Evolutionary conservation across 805 yeast genomes (phyloP).

Genomic region (Cyberlindnera mycetangii): DNA sequence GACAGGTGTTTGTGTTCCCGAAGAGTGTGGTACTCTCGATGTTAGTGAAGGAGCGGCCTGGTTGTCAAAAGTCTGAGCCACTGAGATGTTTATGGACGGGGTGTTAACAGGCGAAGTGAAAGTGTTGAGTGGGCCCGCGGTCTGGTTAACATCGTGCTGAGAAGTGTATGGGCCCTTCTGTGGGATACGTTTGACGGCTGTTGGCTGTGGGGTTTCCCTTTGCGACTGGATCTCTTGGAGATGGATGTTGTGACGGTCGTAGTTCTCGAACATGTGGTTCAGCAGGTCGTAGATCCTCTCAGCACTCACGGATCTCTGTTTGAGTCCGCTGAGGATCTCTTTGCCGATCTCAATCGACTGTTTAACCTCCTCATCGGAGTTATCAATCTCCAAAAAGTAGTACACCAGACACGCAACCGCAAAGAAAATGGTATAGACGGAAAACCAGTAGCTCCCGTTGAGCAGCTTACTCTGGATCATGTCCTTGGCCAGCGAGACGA

Average conservation of each 20-base stretch:
- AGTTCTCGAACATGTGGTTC: conserved; percentile 73
- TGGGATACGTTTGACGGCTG: conserved; percentile 2
- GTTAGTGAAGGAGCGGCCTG: conserved; percentile 4
- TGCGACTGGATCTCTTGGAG: conserved; percentile 22
- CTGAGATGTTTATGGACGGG: conserved; percentile 14
- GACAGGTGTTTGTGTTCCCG: not conserved
- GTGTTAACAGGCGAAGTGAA: conserved; percentile 17
- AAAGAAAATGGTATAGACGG: conserved; percentile 90
- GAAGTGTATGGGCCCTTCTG: conserved; percentile 13
- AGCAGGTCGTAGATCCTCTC: conserved; percentile 74
- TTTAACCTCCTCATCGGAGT: conserved; percentile 49
- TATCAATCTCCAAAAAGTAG: conserved; percentile 48
- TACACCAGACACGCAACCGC: conserved; percentile 86
- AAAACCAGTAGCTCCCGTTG: conserved; percentile 91
- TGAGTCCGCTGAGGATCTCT: conserved; percentile 62
- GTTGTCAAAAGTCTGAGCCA: conserved; percentile 15
- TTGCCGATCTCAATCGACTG: conserved; percentile 80
- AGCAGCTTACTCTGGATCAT: conserved; percentile 70
- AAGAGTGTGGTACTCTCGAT: not conserved
- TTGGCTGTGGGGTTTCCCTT: conserved; percentile 3
- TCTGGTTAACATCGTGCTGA: not conserved
- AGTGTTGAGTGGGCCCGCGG: conserved; percentile 5
- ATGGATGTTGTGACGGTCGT: conserved; percentile 67
- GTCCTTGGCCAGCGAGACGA: conserved; percentile 74
- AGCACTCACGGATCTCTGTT: conserved; percentile 75